Evolutionary conservation across 2,329 filamentous ascomycete species (phyloP).

Genomic region (Madurella fahalii): DNA sequence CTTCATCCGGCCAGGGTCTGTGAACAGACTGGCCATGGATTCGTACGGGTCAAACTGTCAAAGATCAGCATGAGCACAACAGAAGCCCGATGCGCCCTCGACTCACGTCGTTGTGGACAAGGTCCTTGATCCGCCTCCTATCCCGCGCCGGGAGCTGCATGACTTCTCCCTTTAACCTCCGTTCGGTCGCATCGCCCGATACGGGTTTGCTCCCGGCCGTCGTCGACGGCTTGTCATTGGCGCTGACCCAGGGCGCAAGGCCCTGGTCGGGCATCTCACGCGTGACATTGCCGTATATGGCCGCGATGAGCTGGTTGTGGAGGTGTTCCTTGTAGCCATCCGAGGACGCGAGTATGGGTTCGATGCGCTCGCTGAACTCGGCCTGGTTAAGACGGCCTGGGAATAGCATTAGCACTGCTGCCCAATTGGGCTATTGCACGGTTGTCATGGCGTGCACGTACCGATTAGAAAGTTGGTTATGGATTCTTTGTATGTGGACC

Average conservation of each 20-base stretch:
- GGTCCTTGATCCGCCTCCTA: conserved; percentile 62
- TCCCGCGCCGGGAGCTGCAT: conserved; percentile 67
- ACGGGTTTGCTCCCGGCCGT: conserved; percentile 57
- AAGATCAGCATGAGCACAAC: conserved; percentile 23
- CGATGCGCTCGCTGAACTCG: conserved; percentile 57
- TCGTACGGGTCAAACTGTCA: conserved; percentile 53
- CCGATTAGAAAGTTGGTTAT: conserved; percentile 60
- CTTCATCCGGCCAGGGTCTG: conserved; percentile 46
- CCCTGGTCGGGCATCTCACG: conserved; percentile 65
- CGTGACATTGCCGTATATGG: conserved; percentile 65
- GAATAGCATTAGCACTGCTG: conserved; percentile 29
- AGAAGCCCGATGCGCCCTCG: neutral
- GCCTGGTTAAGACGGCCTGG: conserved; percentile 60
- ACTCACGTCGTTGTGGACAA: conserved; percentile 58
- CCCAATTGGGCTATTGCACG: conserved; percentile 1
- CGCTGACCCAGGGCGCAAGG: conserved; percentile 67
- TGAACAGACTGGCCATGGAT: conserved; percentile 48
- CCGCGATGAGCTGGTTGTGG: conserved; percentile 64
- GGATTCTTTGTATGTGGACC: conserved; percentile 61
- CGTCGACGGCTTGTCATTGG: conserved; percentile 62
- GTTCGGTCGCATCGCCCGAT: conserved; percentile 62
- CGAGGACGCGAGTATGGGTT: conserved; percentile 54
- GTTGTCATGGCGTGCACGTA: conserved; percentile 32
- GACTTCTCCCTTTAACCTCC: conserved; percentile 63
- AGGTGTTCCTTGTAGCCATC: conserved; percentile 59